Evolutionary conservation across 371 early-diverging fungal genomes (phyloP).

Genomic region (Haplosporangium sp.): DNA sequence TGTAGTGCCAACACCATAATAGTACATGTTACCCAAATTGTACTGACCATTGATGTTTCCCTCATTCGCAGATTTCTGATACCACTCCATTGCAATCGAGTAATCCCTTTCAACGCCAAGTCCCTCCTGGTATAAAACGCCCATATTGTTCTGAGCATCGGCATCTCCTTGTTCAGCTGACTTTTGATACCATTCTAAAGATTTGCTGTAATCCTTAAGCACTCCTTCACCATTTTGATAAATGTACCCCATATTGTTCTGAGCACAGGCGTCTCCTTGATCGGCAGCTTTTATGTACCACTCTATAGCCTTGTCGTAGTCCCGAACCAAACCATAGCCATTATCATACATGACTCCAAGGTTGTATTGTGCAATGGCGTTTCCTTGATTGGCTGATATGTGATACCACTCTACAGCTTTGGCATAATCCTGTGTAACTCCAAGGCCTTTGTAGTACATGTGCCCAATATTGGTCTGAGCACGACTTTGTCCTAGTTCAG

Average conservation of each 20-base stretch:
- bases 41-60: too few relatives aligned
- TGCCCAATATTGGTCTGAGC: conserved; percentile 10
- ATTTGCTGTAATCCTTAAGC: conserved; percentile 4
- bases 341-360: neutral
- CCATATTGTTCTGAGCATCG: too few relatives aligned
- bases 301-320: conserved; percentile 59
- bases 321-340: conserved; percentile 10
- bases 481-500: neutral
- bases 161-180: too few relatives aligned
- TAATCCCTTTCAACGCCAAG: too few relatives aligned
- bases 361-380: neutral
- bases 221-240: conserved; percentile 80
- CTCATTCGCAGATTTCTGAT: too few relatives aligned
- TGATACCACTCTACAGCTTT: conserved; percentile 70
- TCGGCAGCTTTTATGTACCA: conserved; percentile 70
- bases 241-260: conserved; percentile 78
- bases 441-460: conserved; percentile 14
- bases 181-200: too few relatives aligned
- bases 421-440: conserved; percentile 10
- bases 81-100: too few relatives aligned
- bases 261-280: conserved; percentile 63
- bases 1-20: neutral
- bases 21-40: too few relatives aligned
- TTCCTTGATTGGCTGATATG: conserved; percentile 48
- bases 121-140: too few relatives aligned